Evolutionary conservation across 768 basidiomycete species (phyloP).

Genomic region (Tricholoma sp.): DNA sequence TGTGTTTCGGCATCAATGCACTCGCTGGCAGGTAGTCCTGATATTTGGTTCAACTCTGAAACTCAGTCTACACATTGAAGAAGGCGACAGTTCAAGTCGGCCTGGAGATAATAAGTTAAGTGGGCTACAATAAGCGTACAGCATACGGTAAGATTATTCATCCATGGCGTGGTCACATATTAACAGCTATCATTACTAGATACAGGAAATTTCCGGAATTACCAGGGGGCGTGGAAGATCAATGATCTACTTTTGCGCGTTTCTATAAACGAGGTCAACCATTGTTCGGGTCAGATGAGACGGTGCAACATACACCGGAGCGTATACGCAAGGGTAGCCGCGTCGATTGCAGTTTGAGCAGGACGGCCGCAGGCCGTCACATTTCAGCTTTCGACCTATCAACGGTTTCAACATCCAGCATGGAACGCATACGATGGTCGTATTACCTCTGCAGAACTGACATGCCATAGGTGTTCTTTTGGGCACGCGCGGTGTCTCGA

Average conservation of each 20-base stretch:
- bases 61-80: not conserved
- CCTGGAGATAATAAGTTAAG: not conserved
- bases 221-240: not conserved
- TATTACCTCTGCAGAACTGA: constrained; percentile 63
- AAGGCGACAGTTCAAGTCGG: not conserved
- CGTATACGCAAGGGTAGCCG: constrained; percentile 52
- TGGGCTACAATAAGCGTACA: not conserved
- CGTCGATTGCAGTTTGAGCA: constrained; percentile 66
- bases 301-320: constrained; percentile 53
- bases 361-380: constrained; percentile 58
- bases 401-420: not conserved
- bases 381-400: constrained; percentile 67
- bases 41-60: not conserved
- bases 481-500: constrained; percentile 20
- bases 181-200: not conserved
- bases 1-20: not conserved
- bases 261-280: constrained; percentile 25
- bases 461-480: constrained; percentile 67
- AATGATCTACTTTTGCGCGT: not conserved
- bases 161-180: not conserved
- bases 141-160: constrained; percentile 4
- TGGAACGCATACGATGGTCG: not conserved
- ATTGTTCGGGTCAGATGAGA: constrained; percentile 13
- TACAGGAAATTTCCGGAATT: not conserved
- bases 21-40: too few relatives aligned